These are phyloP conservation scores for Syzygium syzygioides DNA, from an alignment of 441 rosid species.

Conservation along the genomic window DNA sequence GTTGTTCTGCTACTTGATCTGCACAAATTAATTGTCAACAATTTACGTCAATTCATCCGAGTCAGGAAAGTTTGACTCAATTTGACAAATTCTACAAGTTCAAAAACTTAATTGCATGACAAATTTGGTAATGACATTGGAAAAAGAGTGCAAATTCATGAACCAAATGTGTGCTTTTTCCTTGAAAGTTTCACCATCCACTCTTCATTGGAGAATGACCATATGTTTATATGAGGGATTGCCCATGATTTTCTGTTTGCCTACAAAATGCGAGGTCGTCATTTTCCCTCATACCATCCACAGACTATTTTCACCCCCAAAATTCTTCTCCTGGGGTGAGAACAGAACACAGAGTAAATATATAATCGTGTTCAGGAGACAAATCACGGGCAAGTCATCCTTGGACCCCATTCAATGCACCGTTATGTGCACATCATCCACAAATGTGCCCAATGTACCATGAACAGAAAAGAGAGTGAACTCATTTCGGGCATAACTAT, in stretches of 20 bases:
- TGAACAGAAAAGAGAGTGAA: neutral
- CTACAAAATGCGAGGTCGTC: neutral
- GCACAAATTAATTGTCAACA: neutral
- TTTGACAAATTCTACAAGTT: neutral
- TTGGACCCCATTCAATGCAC: neutral
- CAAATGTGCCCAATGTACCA: neutral
- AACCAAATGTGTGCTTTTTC: neutral
- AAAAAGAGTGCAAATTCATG: neutral
- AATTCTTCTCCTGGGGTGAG: neutral
- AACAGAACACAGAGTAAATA: neutral
- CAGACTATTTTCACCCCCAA: neutral
- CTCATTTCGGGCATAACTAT: neutral
- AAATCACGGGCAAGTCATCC: neutral
- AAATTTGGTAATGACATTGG: neutral
- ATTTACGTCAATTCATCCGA: neutral
- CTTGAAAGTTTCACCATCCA: neutral
- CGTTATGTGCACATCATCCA: neutral
- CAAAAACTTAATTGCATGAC: neutral
- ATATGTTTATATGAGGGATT: neutral
- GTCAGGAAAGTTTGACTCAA: neutral
- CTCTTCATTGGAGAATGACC: neutral
- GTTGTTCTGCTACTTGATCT: neutral
- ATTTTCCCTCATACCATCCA: neutral
- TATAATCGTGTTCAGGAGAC: neutral
- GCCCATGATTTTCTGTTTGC: neutral